Percentiles rank a stretch among this genome's conserved stretches.
These are phyloP conservation scores for Microcyclosporella mali DNA, from an alignment of 2,329 filamentous ascomycete genomes.

Conservation along the genomic window DNA sequence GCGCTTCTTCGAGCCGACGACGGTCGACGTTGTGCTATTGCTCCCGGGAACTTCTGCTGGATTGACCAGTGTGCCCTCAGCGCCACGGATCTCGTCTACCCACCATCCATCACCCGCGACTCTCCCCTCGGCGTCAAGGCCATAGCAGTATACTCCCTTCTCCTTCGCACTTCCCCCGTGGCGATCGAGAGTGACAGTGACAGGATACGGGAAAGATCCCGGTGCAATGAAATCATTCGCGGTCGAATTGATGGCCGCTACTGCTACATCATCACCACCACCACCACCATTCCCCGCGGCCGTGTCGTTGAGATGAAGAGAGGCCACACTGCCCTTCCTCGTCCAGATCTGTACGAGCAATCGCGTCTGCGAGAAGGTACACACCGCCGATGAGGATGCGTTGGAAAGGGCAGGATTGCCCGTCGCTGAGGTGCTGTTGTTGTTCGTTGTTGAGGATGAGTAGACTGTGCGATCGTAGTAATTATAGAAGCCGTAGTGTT, in stretches of 20 bases:
- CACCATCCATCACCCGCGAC: constrained; percentile 43
- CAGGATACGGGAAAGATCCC: constrained; percentile 56
- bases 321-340: constrained; percentile 24
- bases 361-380: constrained; percentile 55
- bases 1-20: constrained; percentile 4
- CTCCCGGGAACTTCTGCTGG: constrained; percentile 40
- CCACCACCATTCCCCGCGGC: too few relatives aligned
- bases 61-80: constrained; percentile 46
- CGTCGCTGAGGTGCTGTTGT: constrained; percentile 24
- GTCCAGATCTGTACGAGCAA: constrained; percentile 61
- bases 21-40: constrained; percentile 14
- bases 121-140: constrained; percentile 41
- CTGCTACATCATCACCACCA: constrained; percentile 15
- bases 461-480: constrained; percentile 88
- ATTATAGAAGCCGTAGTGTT: constrained; percentile 91
- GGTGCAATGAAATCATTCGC: constrained; percentile 46
- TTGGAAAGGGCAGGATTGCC: constrained; percentile 16
- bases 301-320: not conserved
- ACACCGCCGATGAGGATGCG: constrained; percentile 22
- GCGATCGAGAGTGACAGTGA: constrained; percentile 55
- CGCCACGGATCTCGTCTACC: constrained; percentile 47
- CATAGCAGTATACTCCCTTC: constrained; percentile 58
- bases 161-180: constrained; percentile 50
- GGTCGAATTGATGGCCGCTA: constrained; percentile 30
- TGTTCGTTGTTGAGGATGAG: constrained; percentile 53